These are phyloP conservation scores for Nakaseomyces uthaithaninus DNA, from an alignment of 1,139 yeast genomes.

Conservation along the genomic window DNA sequence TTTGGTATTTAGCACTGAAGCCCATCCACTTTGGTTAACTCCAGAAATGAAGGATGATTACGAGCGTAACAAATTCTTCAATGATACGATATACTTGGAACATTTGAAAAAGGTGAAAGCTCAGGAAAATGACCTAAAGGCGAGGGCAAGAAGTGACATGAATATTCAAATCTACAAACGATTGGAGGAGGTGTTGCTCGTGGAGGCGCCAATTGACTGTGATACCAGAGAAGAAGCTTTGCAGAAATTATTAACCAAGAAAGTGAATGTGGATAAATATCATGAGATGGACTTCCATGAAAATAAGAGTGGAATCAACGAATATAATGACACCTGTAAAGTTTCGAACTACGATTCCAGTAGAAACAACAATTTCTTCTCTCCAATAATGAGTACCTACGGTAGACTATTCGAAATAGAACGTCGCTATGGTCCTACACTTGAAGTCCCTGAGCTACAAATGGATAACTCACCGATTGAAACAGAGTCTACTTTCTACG, in stretches of 20 bases:
- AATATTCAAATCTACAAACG: conserved; percentile 1
- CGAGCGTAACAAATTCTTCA: conserved; percentile 16
- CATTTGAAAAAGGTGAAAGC: conserved; percentile 13
- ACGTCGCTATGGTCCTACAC: conserved; percentile 30
- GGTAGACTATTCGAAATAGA: conserved; percentile 39
- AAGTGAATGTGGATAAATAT: neutral
- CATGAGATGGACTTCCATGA: neutral
- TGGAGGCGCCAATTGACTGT: neutral
- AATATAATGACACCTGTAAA: conserved; percentile 7
- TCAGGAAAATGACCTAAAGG: conserved; percentile 6
- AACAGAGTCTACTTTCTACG: conserved; percentile 19
- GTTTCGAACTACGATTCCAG: conserved; percentile 6
- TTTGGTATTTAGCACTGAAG: conserved; percentile 83
- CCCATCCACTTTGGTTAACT: conserved; percentile 76
- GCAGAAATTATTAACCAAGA: neutral
- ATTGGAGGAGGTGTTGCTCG: neutral
- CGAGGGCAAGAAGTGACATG: conserved; percentile 2
- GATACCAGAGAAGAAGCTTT: neutral
- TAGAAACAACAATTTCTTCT: conserved; percentile 23
- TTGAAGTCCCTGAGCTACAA: conserved; percentile 35
- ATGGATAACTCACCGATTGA: conserved; percentile 17
- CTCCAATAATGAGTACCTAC: conserved; percentile 36
- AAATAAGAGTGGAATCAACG: neutral
- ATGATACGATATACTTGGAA: conserved; percentile 15
- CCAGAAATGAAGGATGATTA: conserved; percentile 20